Evolutionary conservation across 768 basidiomycete species (phyloP).

Genomic region (Phaffia australis): DNA sequence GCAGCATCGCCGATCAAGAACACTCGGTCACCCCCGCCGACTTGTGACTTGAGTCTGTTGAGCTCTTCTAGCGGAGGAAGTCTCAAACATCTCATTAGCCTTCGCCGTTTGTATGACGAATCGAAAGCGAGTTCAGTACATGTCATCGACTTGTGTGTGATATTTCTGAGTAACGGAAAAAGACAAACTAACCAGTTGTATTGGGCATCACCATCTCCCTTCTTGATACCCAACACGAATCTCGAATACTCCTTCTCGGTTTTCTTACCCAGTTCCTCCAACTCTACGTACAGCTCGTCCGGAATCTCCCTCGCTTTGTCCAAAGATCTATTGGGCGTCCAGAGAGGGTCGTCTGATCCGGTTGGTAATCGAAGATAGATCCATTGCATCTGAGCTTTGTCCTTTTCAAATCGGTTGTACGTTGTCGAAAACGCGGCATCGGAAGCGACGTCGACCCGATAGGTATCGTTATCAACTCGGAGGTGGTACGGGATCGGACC

Average conservation of each 20-base stretch:
- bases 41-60: background rate
- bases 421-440: background rate
- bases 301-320: slow-evolving; percentile 11
- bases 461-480: slow-evolving; percentile 3
- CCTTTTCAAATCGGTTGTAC: background rate
- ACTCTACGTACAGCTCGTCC: slow-evolving; percentile 8
- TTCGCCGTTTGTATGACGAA: too few relatives aligned
- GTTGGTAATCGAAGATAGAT: slow-evolving; percentile 12
- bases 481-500: background rate
- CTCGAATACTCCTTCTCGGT: too few relatives aligned
- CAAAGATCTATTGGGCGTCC: background rate
- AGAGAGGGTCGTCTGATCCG: slow-evolving; percentile 14
- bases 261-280: background rate
- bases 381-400: slow-evolving; percentile 2
- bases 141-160: too few relatives aligned
- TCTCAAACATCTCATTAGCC: too few relatives aligned
- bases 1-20: slow-evolving; percentile 21
- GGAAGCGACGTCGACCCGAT: slow-evolving; percentile 3
- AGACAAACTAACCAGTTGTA: too few relatives aligned
- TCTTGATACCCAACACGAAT: too few relatives aligned
- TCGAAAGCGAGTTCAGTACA: too few relatives aligned
- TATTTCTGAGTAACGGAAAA: too few relatives aligned
- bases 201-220: too few relatives aligned
- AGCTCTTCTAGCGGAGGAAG: slow-evolving; percentile 2
- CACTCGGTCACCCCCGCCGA: slow-evolving; percentile 10